Evolutionary conservation across 108 stramenopile genomes (phyloP), one percentile per base, ranked within the genome.

Genomic region (Ochromonas danica): DNA sequence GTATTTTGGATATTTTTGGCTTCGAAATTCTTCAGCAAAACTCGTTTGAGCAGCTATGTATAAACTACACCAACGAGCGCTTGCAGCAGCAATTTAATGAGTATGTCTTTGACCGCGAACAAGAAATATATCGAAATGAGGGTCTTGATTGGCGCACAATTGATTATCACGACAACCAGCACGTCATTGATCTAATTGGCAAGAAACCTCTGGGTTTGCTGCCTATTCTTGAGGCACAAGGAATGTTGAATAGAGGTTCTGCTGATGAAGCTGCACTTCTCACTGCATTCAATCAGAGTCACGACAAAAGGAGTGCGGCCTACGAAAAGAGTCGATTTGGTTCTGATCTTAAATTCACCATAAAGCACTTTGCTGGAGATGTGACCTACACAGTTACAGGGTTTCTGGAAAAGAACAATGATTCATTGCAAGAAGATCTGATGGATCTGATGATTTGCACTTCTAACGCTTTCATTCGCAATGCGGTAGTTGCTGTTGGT

Each of bases 31-130:
- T 62, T 22, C 38, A 70, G 6, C 1, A 31, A 70, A 85, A 79
- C 82, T 75, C 72, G 10, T 86, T 88, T 42, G 86, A 87, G 61
- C 97, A 99, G 89, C 89, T 99, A 61, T 98, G 96, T 80, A 99
- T 99, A 87, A 99, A 99, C 85, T 97, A 92, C 82, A 93, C 95
- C 61, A 99, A 99, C 88, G 98, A 99, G 83, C 93, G 93, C 10
- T 86, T 99, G 30, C 98, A 99, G 84, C 96, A 99, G 84, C 96
- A 97, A 80, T 99, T 99, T 90, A 99, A 99, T 81, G 90, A 94
- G 82, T 95, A 92, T 75, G 95, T 97, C 0, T 97, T 99, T 87
- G 95, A 84, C 85, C 81, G 83, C 33, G 98, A 99, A 82, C 97
- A 99, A 82, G 86, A 93, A 81, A 93, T 93, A 80, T 99, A 99